These are phyloP conservation scores for Apostasia ramifera DNA, from an alignment of 106 monocot species.

Conservation along the genomic window DNA sequence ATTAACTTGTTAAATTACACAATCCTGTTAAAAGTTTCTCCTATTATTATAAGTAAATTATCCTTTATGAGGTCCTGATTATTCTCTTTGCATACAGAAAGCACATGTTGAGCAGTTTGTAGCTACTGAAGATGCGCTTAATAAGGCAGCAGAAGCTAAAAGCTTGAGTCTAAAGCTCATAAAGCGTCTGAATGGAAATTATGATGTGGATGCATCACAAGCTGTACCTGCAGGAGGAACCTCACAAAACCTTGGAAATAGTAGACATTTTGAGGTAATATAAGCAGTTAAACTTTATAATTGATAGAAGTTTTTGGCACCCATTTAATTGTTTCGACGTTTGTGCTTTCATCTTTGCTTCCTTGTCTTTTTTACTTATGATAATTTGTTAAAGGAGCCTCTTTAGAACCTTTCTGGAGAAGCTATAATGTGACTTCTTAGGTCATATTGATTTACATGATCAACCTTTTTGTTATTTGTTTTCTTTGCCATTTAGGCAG, in stretches of 20 bases:
- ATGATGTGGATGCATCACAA: constrained; percentile 43
- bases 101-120: constrained; percentile 97
- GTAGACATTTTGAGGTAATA: constrained; percentile 76
- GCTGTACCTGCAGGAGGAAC: constrained; percentile 37
- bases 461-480: too few species aligned
- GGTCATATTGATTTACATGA: too few species aligned
- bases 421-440: too few species aligned
- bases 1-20: too few species aligned
- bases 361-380: too few species aligned
- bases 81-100: constrained; percentile 55
- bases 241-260: constrained; percentile 57
- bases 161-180: constrained; percentile 60
- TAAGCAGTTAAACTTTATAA: neutral
- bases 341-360: too few species aligned
- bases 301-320: too few species aligned
- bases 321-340: too few species aligned
- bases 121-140: constrained; percentile 93
- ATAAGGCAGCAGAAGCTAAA: constrained; percentile 97
- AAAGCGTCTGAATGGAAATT: constrained; percentile 66
- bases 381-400: too few species aligned
- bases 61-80: neutral
- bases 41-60: neutral
- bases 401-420: too few species aligned
- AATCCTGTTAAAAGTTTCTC: too few species aligned
- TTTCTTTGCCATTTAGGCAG: too few species aligned